Evolutionary conservation across 345 rosid genomes (phyloP).

Genomic region (Hypericum androsaemum): DNA sequence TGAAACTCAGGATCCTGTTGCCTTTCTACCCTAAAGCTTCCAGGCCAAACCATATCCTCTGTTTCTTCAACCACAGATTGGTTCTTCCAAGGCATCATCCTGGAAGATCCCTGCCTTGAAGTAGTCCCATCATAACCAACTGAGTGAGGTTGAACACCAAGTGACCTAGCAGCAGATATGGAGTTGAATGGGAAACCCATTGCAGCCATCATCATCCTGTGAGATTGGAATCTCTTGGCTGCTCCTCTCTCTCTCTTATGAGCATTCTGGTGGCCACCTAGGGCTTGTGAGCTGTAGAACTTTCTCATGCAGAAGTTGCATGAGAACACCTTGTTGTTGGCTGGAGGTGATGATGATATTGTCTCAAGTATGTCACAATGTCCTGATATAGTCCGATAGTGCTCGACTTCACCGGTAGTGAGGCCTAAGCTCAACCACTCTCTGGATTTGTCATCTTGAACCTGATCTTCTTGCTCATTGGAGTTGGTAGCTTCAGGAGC

Average conservation of each 20-base stretch:
- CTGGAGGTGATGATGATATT: background rate
- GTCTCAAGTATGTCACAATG: background rate
- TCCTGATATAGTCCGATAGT: background rate
- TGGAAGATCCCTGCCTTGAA: too few relatives aligned
- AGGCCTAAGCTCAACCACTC: slow-evolving; percentile 3
- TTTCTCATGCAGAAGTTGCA: slow-evolving; percentile 43
- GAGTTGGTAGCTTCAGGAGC: background rate
- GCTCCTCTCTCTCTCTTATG: slow-evolving; percentile 40
- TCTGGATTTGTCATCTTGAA: background rate
- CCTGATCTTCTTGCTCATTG: background rate
- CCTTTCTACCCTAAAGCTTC: too few relatives aligned
- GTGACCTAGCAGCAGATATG: slow-evolving; percentile 16
- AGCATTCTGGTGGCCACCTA: slow-evolving; percentile 47
- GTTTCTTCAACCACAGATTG: too few relatives aligned
- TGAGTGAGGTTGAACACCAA: slow-evolving; percentile 34
- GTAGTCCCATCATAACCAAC: background rate
- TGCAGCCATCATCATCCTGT: slow-evolving; percentile 27
- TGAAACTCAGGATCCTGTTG: too few relatives aligned
- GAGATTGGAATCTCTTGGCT: slow-evolving; percentile 27
- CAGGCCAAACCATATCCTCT: too few relatives aligned
- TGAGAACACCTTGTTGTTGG: slow-evolving; percentile 25
- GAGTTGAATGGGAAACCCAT: slow-evolving; percentile 16
- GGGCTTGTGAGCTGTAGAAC: slow-evolving; percentile 42
- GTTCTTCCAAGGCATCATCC: too few relatives aligned
- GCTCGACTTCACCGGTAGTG: background rate